Conservation (phyloP, 129 eudicot species). For the Centaurea solstitialis region DNA sequence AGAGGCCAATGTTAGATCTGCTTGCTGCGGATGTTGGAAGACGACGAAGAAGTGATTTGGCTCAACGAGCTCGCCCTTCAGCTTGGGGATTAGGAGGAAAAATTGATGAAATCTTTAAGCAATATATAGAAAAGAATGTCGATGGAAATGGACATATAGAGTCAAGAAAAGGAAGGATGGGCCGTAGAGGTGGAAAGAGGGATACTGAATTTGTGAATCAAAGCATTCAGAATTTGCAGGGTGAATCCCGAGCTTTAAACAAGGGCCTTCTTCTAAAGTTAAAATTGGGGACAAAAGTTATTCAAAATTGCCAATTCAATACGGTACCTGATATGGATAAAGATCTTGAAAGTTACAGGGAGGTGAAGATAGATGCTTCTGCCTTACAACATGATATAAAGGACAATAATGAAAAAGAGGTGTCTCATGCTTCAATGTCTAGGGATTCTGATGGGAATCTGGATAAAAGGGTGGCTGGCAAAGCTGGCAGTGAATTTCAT, state of each 20-base stretch:
- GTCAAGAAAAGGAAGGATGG: slow-evolving; percentile 25
- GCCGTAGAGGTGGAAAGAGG: slow-evolving; percentile 29
- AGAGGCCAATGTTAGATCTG: slow-evolving; percentile 45
- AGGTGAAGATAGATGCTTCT: slow-evolving; percentile 23
- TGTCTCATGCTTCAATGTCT: neutral
- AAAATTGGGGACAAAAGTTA: slow-evolving; percentile 46
- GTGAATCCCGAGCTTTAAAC: slow-evolving; percentile 34
- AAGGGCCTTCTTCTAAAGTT: slow-evolving; percentile 66
- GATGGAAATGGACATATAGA: slow-evolving; percentile 21
- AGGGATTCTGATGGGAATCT: slow-evolving; percentile 22
- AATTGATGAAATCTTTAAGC: slow-evolving; percentile 42
- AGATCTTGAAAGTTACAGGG: slow-evolving; percentile 29
- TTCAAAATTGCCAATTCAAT: slow-evolving; percentile 35
- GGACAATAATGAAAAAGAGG: slow-evolving; percentile 30
- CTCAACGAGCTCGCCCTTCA: slow-evolving; percentile 50
- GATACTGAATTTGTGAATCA: slow-evolving; percentile 19
- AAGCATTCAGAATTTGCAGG: slow-evolving; percentile 26
- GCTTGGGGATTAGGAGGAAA: slow-evolving; percentile 60
- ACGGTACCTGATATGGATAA: slow-evolving; percentile 31
- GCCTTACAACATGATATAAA: slow-evolving; percentile 20
- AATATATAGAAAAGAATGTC: slow-evolving; percentile 14
- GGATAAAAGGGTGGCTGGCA: slow-evolving; percentile 23
- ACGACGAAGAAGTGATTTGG: slow-evolving; percentile 54
- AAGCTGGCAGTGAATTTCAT: slow-evolving; percentile 8
- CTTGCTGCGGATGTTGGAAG: slow-evolving; percentile 46